These are phyloP conservation scores for Linanthus parryae DNA, from an alignment of 148 eudicot genomes.

Conservation along the genomic window DNA sequence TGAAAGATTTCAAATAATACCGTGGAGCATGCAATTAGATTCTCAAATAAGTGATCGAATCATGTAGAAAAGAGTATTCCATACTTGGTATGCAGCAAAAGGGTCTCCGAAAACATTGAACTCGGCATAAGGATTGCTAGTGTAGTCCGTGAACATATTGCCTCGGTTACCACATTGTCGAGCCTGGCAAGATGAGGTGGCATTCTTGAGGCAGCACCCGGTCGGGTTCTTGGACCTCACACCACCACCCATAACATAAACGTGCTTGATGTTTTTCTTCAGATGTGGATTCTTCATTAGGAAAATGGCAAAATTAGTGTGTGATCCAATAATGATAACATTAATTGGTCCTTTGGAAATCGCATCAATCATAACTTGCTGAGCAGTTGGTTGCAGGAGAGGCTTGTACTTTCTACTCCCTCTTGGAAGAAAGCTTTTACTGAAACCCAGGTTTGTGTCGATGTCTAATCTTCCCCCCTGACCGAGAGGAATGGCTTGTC, in stretches of 20 bases:
- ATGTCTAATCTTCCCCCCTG: conserved; percentile 60
- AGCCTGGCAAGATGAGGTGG: conserved; percentile 41
- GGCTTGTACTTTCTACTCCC: conserved; percentile 74
- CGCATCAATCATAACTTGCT: conserved; percentile 68
- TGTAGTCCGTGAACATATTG: conserved; percentile 61
- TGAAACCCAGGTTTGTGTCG: conserved; percentile 64
- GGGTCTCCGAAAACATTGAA: conserved; percentile 85
- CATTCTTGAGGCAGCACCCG: conserved; percentile 59
- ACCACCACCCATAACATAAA: conserved; percentile 84
- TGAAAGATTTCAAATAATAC: conserved; percentile 12
- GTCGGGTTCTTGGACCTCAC: conserved; percentile 66
- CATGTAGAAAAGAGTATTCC: no score
- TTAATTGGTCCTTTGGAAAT: conserved; percentile 71
- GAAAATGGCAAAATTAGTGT: conserved; percentile 72
- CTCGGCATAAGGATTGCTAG: conserved; percentile 84
- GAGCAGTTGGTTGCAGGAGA: conserved; percentile 63
- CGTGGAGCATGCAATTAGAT: no score
- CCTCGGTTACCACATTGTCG: conserved; percentile 64
- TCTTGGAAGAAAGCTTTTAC: conserved; percentile 85
- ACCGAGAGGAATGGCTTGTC: conserved; percentile 80
- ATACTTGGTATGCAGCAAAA: conserved; percentile 93
- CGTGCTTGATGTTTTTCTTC: conserved; percentile 74
- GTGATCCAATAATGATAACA: conserved; percentile 57
- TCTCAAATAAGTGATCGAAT: no score
- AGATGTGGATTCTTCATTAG: conserved; percentile 73